Evolutionary conservation across 805 yeast genomes (phyloP).

Genomic region (Kregervanrija delftensis): DNA sequence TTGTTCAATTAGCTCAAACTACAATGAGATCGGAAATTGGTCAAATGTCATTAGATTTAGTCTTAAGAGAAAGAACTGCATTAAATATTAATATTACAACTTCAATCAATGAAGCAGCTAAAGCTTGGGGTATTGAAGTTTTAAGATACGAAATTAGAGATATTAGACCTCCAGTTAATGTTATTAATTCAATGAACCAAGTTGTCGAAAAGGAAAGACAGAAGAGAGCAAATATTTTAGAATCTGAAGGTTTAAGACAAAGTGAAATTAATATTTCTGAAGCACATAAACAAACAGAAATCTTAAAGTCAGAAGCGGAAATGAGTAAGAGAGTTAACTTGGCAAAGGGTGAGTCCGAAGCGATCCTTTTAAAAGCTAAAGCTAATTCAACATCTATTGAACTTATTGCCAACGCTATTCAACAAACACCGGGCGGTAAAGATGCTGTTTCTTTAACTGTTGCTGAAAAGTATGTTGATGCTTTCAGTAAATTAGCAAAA

Average conservation of each 20-base stretch:
- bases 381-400: conserved; percentile 72
- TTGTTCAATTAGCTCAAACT: conserved; percentile 81
- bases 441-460: conserved; percentile 75
- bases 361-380: conserved; percentile 54
- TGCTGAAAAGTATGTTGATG: conserved; percentile 78
- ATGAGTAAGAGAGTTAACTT: conserved; percentile 55
- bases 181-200: conserved; percentile 85
- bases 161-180: conserved; percentile 81
- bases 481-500: conserved; percentile 77
- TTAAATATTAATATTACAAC: conserved; percentile 66
- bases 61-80: conserved; percentile 66
- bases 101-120: conserved; percentile 80
- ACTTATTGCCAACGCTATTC: conserved; percentile 59
- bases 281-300: conserved; percentile 65
- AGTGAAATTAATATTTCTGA: conserved; percentile 78
- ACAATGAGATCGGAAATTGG: conserved; percentile 90
- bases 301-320: conserved; percentile 69
- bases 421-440: conserved; percentile 59
- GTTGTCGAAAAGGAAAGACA: conserved; percentile 85
- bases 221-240: conserved; percentile 81
- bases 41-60: conserved; percentile 71
- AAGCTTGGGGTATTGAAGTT: conserved; percentile 81
- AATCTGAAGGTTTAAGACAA: conserved; percentile 78
- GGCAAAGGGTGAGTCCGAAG: conserved; percentile 72
- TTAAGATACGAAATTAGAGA: conserved; percentile 82